Base-by-base conservation (phyloP, 148 eudicot genomes). In the Cornus suecica region DNA sequence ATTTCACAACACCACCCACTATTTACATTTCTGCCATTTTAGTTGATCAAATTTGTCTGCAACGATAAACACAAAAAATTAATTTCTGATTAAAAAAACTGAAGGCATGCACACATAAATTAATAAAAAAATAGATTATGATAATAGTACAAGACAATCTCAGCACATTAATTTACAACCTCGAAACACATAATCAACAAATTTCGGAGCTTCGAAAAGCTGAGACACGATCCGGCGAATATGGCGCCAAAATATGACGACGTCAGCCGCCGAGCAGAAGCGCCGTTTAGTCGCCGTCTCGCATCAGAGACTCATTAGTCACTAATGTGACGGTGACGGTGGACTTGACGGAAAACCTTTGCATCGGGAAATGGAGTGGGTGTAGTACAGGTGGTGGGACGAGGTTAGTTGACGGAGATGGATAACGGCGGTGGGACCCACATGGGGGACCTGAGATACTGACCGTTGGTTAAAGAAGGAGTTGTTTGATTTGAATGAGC, bases 171-270 rank as follows among this genome's bases (percentile, higher is more conserved):
- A 52, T 52, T 52, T 52, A 9, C 42, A 58, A 4, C 70, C 70
- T 66, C 70, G 70, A 66, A 66, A 66, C 24, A 18, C 45, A 32
- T 32, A 66, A 66, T 18, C 70, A 66, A 66, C 20, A 20, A 37
- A 4, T 66, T 66, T 66, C 70, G 70, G n/a, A 66, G 70, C 30
- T 32, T 66, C 70, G 15, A 66, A 66, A 70, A 5, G 34, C 73
- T 20, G 63, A 52, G 63, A 70, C 73, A 48, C 63, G 73, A 70
- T 70, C 73, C 73, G 73, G 22, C 34, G 25, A 14, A 70, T 26
- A 26, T 51, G 73, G 32, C 62, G 60, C n/a, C 34, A 30, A 31
- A 51, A 28, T n/a, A 31, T 30, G 62, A 51, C 41, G 25, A 70
- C 62, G 73, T 22, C 73, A 15, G 58, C 72, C 14, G 56, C 11